A percentile compares a stretch with the other conserved stretches of the same genome.
These are phyloP conservation scores for Pseudocercospora eumusae DNA, from an alignment of 2,329 filamentous ascomycete species.

Conservation along the genomic window DNA sequence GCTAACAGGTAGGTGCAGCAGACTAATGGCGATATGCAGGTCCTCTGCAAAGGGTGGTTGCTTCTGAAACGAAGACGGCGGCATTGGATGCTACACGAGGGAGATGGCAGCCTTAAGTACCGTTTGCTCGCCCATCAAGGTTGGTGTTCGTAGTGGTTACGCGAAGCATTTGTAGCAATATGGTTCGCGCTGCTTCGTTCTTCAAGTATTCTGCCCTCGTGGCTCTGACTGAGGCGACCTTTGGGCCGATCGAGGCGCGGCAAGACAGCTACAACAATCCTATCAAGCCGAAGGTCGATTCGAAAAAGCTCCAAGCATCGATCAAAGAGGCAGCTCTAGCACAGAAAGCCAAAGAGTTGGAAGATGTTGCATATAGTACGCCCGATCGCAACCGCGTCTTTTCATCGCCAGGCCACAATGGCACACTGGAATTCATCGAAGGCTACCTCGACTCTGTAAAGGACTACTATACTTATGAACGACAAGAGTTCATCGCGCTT, in stretches of 20 bases:
- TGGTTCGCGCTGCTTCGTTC: constrained; percentile 17
- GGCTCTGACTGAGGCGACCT: constrained; percentile 12
- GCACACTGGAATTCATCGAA: constrained; percentile 44
- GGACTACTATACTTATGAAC: constrained; percentile 62
- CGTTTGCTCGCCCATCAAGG: constrained; percentile 19
- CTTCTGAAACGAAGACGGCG: not conserved
- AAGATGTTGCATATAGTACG: constrained; percentile 44
- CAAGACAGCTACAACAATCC: constrained; percentile 12
- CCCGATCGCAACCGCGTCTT: constrained; percentile 43
- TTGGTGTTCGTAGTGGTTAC: not conserved
- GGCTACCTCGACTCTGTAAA: constrained; percentile 48
- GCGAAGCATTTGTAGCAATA: constrained; percentile 10
- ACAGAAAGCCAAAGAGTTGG: constrained; percentile 36
- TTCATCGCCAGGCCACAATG: constrained; percentile 43
- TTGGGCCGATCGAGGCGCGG: constrained; percentile 14
- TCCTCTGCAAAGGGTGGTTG: constrained; percentile 8
- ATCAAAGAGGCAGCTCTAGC: constrained; percentile 27
- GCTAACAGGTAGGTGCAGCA: constrained; percentile 1
- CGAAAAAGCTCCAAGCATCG: constrained; percentile 25
- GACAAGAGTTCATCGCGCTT: constrained; percentile 45
- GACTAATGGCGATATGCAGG: constrained; percentile 16
- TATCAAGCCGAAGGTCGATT: constrained; percentile 20
- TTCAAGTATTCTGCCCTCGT: constrained; percentile 13
- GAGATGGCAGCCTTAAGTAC: constrained; percentile 11
- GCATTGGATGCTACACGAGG: constrained; percentile 3